Evolutionary conservation across 192 early-diverging fungal genomes (phyloP).

Genomic region (Chytriomyces confervae): DNA sequence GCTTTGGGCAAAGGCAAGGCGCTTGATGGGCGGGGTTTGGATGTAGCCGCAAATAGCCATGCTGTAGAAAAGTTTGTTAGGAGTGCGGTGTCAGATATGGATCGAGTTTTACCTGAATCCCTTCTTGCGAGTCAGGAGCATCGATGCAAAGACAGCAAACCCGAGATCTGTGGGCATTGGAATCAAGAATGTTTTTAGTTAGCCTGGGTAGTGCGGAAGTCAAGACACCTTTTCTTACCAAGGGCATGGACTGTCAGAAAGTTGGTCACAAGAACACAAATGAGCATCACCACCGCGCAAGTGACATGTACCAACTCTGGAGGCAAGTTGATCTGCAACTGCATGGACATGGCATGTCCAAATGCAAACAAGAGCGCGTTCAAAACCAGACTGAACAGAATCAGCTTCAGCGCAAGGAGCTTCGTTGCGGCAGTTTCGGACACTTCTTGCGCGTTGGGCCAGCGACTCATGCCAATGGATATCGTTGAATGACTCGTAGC

Average conservation of each 20-base stretch:
- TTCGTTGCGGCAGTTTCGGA: slow-evolving; percentile 12
- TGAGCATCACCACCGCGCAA: not conserved
- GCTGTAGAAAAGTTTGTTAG: not conserved
- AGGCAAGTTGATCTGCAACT: not conserved
- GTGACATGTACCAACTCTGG: not conserved
- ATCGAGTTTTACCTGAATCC: slow-evolving; percentile 10
- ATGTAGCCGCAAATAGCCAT: slow-evolving; percentile 28
- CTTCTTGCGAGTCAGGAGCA: slow-evolving; percentile 24
- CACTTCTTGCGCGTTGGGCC: slow-evolving; percentile 25
- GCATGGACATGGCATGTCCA: not conserved
- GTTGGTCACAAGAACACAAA: slow-evolving; percentile 8
- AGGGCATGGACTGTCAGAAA: slow-evolving; percentile 9
- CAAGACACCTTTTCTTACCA: slow-evolving; percentile 2
- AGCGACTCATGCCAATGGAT: slow-evolving; percentile 21
- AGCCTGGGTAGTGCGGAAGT: too few relatives aligned
- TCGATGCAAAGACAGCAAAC: slow-evolving; percentile 17
- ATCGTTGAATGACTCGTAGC: not conserved
- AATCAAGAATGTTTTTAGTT: not conserved
- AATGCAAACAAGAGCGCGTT: not conserved
- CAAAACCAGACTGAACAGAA: not conserved
- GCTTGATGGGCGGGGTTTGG: slow-evolving; percentile 17
- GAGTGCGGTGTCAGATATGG: not conserved
- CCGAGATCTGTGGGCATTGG: slow-evolving; percentile 17
- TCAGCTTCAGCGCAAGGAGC: not conserved
- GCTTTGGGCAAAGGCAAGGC: slow-evolving; percentile 13